Evolutionary conservation across 1,284 basidiomycete genomes (phyloP).

Genomic region (Irpex rosettiformis): DNA sequence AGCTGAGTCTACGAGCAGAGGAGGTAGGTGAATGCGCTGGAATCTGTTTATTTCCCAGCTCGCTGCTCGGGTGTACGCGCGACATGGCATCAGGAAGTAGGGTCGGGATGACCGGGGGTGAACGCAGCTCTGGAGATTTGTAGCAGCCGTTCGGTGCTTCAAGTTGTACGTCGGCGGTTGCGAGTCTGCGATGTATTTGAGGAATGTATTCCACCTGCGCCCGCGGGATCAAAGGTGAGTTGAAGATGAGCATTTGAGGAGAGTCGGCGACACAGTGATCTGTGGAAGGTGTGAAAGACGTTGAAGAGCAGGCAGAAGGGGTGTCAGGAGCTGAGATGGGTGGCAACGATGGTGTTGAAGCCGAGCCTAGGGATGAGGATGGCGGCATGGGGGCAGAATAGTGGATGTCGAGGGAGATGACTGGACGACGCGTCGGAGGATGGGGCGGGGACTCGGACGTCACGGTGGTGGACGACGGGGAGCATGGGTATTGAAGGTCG

Average conservation of each 20-base stretch:
- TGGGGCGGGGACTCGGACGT: not conserved
- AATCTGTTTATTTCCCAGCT: too few relatives aligned
- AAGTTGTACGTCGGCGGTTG: not conserved
- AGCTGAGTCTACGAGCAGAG: too few relatives aligned
- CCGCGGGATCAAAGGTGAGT: not conserved
- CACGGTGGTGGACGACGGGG: not conserved
- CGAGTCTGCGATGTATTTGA: not conserved
- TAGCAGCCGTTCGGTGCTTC: too few relatives aligned
- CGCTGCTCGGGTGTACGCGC: too few relatives aligned
- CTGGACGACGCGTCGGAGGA: not conserved
- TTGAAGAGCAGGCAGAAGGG: not conserved
- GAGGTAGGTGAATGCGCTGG: too few relatives aligned
- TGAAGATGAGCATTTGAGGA: not conserved
- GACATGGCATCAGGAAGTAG: constrained; percentile 4
- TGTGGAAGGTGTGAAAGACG: not conserved
- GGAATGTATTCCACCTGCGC: not conserved
- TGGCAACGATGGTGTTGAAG: not conserved
- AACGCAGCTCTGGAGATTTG: too few relatives aligned
- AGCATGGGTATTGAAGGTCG: not conserved
- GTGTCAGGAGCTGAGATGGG: too few relatives aligned
- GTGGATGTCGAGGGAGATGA: not conserved
- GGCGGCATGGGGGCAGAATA: not conserved
- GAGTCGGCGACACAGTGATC: not conserved
- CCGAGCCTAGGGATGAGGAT: too few relatives aligned
- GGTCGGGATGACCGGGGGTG: not conserved